Evolutionary conservation across 768 basidiomycete species (phyloP).

Genomic region (Boletus eberwhitei): DNA sequence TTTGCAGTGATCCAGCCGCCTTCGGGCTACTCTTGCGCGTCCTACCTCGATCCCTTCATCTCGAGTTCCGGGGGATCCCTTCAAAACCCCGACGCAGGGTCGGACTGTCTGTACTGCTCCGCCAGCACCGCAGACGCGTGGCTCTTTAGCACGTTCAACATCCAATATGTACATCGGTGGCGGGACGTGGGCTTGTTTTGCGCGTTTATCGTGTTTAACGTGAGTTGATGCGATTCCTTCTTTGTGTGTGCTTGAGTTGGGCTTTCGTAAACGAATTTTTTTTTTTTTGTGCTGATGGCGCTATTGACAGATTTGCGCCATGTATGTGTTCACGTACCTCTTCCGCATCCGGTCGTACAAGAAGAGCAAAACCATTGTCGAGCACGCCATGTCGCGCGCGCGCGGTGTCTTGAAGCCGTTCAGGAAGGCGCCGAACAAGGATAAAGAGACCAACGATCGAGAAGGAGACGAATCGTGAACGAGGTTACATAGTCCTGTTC

Average conservation of each 20-base stretch:
- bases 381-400: background rate
- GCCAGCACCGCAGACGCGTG: conserved; percentile 57
- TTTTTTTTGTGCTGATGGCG: background rate
- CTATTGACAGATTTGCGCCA: conserved; percentile 37
- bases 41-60: conserved; percentile 45
- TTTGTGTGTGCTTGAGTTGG: no score
- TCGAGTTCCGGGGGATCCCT: conserved; percentile 44
- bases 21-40: conserved; percentile 42
- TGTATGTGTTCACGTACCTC: conserved; percentile 54
- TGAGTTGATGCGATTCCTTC: conserved; percentile 23
- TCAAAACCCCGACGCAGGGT: conserved; percentile 36
- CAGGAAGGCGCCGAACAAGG: background rate
- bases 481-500: background rate
- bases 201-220: conserved; percentile 43
- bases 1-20: conserved; percentile 52
- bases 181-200: conserved; percentile 46
- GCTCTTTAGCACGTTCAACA: conserved; percentile 45
- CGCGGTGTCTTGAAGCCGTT: background rate
- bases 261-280: background rate
- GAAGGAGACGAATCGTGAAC: background rate
- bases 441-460: background rate
- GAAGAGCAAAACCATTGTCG: background rate
- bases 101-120: conserved; percentile 52
- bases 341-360: conserved; percentile 44
- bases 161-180: conserved; percentile 52